A percentile compares a stretch with the other conserved stretches of the same genome.
phyloP scores from a whole-genome alignment of 2,329 filamentous ascomycete genomes.

The Paracoccidioides brasiliensis region DNA sequence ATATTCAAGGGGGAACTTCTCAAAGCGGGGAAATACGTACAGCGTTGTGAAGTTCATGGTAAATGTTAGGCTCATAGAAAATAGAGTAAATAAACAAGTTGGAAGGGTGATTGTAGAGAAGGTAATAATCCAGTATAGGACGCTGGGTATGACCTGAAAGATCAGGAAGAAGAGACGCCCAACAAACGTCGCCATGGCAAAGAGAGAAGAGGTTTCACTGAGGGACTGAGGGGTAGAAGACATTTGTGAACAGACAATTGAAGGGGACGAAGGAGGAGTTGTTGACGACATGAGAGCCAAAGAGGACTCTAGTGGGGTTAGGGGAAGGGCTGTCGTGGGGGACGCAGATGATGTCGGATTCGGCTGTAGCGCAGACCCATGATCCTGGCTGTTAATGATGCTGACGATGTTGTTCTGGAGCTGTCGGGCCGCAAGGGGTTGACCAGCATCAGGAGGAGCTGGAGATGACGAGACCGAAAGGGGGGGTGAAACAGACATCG shows the following conservation, averaged over 20 bases:
- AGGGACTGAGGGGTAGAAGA: constrained; percentile 4
- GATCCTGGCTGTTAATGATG: background rate
- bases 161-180: constrained; percentile 29
- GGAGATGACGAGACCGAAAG: background rate
- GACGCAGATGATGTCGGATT: background rate
- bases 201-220: background rate
- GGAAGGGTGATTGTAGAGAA: constrained; percentile 82
- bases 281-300: background rate
- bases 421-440: background rate
- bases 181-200: constrained; percentile 10
- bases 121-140: constrained; percentile 67
- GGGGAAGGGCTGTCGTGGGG: constrained; percentile 1
- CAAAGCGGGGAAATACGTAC: constrained; percentile 37
- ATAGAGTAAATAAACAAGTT: constrained; percentile 74
- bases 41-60: constrained; percentile 98
- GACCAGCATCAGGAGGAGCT: background rate
- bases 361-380: background rate
- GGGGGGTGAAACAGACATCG: background rate
- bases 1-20: background rate
- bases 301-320: background rate
- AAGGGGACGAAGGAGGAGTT: constrained; percentile 2
- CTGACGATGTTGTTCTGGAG: background rate
- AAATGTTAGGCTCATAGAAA: constrained; percentile 87
- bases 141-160: constrained; percentile 42
- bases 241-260: constrained; percentile 1